Evolutionary conservation across 306 rosid species (phyloP).

Genomic region (Senna tora): DNA sequence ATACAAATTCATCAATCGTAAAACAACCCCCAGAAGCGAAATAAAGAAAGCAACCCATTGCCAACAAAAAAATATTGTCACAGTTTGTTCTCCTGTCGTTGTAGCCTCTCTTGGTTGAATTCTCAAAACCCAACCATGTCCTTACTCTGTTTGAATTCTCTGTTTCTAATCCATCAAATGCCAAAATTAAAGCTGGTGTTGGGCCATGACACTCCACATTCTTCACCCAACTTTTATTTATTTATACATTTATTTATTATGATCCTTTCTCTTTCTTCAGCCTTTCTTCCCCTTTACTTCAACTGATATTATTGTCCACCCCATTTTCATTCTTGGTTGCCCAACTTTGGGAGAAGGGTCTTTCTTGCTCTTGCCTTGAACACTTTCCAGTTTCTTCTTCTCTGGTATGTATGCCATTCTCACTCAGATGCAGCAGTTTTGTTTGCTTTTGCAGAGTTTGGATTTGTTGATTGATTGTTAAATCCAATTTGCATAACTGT

Average conservation of each 20-base stretch:
- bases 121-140: slow-evolving; percentile 37
- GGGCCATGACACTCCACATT: slow-evolving; percentile 66
- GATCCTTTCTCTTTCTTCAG: slow-evolving; percentile 29
- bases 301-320: slow-evolving; percentile 31
- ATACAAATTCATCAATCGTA: not conserved
- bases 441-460: not conserved
- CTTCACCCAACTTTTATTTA: slow-evolving; percentile 48
- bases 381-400: slow-evolving; percentile 34
- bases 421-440: slow-evolving; percentile 36
- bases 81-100: slow-evolving; percentile 60
- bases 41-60: slow-evolving; percentile 37
- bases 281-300: slow-evolving; percentile 65
- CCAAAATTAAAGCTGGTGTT: slow-evolving; percentile 48
- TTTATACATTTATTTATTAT: slow-evolving; percentile 3
- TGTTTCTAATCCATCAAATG: slow-evolving; percentile 5
- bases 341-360: slow-evolving; percentile 37
- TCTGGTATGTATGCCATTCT: slow-evolving; percentile 51
- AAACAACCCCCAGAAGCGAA: slow-evolving; percentile 11
- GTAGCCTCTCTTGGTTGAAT: slow-evolving; percentile 49
- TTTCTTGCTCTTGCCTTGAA: slow-evolving; percentile 39
- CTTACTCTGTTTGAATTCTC: slow-evolving; percentile 32
- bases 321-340: slow-evolving; percentile 39
- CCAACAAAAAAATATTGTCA: slow-evolving; percentile 30
- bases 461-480: not conserved
- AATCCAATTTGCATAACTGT: slow-evolving; percentile 31